A percentile compares a stretch with the other conserved stretches of the same genome.
Evolutionary conservation across 2,329 filamentous ascomycete genomes (phyloP).

Genomic region (Fusarium concolor): DNA sequence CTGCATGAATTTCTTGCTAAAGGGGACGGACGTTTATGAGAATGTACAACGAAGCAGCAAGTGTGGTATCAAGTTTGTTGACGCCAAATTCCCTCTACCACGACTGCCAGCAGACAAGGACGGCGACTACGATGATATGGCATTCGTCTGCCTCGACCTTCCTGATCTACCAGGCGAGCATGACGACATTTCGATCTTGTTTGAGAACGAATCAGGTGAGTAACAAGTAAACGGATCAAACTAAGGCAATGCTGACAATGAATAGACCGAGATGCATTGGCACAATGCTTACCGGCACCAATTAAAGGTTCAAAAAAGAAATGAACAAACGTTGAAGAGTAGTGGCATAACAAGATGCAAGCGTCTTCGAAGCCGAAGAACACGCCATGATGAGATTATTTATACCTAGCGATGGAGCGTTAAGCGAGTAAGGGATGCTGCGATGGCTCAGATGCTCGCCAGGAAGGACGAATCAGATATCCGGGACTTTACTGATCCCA

Average conservation of each 20-base stretch:
- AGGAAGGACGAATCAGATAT: constrained; percentile 10
- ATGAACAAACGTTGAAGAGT: constrained; percentile 32
- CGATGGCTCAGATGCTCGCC: not conserved
- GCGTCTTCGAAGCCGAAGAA: constrained; percentile 6
- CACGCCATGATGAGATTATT: constrained; percentile 31
- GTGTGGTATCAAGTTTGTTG: constrained; percentile 80
- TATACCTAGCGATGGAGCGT: constrained; percentile 27
- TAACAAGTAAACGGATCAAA: constrained; percentile 31
- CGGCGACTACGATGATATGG: constrained; percentile 68
- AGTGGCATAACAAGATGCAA: constrained; percentile 14
- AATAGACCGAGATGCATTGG: constrained; percentile 66
- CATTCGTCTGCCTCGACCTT: constrained; percentile 86
- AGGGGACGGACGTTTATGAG: constrained; percentile 86
- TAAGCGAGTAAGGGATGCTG: constrained; percentile 12
- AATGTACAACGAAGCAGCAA: constrained; percentile 72
- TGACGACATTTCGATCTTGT: constrained; percentile 88
- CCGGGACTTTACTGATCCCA: constrained; percentile 22
- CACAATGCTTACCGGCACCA: constrained; percentile 65
- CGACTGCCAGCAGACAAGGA: constrained; percentile 65
- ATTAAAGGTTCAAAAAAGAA: constrained; percentile 60
- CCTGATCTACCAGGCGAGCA: constrained; percentile 92
- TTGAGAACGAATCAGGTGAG: constrained; percentile 83
- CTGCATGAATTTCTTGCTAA: constrained; percentile 89
- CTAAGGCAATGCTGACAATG: constrained; percentile 35
- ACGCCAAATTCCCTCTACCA: constrained; percentile 90